Percentiles rank a stretch among this genome's conserved stretches.
These are phyloP conservation scores for Populus davidiana DNA, from an alignment of 345 rosid genomes.

Conservation along the genomic window DNA sequence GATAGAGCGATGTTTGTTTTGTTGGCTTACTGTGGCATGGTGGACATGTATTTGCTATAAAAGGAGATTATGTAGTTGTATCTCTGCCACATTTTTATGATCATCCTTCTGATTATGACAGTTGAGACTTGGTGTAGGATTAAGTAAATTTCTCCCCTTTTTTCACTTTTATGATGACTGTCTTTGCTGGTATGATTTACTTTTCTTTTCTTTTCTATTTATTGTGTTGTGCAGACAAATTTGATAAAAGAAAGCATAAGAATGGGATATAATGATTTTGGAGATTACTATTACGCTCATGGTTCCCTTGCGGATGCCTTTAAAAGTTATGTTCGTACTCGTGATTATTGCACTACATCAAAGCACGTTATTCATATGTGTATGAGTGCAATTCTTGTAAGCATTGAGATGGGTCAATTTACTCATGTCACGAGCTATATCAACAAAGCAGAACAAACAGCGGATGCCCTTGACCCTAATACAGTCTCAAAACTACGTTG, in stretches of 20 bases:
- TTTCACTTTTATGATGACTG: not conserved
- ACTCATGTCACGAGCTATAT: conserved; percentile 89
- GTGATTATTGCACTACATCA: conserved; percentile 95
- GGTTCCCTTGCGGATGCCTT: conserved; percentile 89
- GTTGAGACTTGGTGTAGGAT: not conserved
- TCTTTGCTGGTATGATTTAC: not conserved
- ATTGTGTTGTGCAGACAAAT: conserved; percentile 62
- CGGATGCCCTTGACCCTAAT: conserved; percentile 62
- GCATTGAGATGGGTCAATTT: conserved; percentile 98
- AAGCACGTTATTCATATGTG: conserved; percentile 95
- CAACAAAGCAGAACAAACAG: conserved; percentile 88
- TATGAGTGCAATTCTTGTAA: conserved; percentile 86
- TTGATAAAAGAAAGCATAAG: conserved; percentile 94
- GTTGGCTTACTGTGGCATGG: not conserved
- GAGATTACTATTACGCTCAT: conserved; percentile 86
- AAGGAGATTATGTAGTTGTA: not conserved
- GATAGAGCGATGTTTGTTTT: not conserved
- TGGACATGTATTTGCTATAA: not conserved
- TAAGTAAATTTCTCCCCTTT: not conserved
- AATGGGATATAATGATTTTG: conserved; percentile 98
- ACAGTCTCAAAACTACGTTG: conserved; percentile 69
- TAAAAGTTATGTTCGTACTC: conserved; percentile 80
- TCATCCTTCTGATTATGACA: not conserved
- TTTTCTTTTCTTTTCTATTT: not conserved
- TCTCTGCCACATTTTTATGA: not conserved